These are phyloP conservation scores for Amniculicola lignicola DNA, from an alignment of 495 filamentous ascomycete species.

Conservation along the genomic window DNA sequence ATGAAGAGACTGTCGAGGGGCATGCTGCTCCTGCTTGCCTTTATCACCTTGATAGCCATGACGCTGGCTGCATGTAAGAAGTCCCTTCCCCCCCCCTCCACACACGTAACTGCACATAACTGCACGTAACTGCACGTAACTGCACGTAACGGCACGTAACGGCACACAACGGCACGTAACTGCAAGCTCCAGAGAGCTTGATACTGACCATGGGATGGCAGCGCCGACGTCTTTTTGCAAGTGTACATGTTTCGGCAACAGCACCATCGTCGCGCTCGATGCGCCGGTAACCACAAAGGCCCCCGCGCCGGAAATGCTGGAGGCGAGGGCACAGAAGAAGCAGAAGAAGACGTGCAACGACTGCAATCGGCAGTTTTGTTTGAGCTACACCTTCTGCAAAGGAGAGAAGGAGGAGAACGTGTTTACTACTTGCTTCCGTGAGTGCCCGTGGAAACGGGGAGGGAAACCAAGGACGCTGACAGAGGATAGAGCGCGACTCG, in stretches of 20 bases:
- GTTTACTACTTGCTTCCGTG: slow-evolving; percentile 84
- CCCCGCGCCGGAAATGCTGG: slow-evolving; percentile 36
- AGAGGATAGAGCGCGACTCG: slow-evolving; percentile 68
- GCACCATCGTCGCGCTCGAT: slow-evolving; percentile 78
- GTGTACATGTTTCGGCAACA: slow-evolving; percentile 91
- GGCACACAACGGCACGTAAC: no score
- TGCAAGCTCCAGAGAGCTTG: no score
- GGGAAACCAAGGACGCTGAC: slow-evolving; percentile 21
- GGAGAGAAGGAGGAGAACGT: slow-evolving; percentile 82
- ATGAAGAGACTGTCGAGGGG: no score
- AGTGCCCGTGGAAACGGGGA: slow-evolving; percentile 28
- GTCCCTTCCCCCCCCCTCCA: no score
- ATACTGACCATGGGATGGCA: no score
- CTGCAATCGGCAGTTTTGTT: slow-evolving; percentile 89
- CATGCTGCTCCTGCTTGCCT: no score
- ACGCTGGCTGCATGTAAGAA: slow-evolving; percentile 2
- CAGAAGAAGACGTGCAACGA: slow-evolving; percentile 63
- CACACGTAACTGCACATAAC: no score
- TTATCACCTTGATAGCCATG: no score
- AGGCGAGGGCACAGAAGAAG: slow-evolving; percentile 37
- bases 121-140: no score
- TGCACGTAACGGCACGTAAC: no score
- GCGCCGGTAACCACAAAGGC: slow-evolving; percentile 34
- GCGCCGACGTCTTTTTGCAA: slow-evolving; percentile 87
- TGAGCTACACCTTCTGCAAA: slow-evolving; percentile 83